Base-by-base conservation (phyloP, 2,329 filamentous ascomycete genomes). In the Coniella vitis region DNA sequence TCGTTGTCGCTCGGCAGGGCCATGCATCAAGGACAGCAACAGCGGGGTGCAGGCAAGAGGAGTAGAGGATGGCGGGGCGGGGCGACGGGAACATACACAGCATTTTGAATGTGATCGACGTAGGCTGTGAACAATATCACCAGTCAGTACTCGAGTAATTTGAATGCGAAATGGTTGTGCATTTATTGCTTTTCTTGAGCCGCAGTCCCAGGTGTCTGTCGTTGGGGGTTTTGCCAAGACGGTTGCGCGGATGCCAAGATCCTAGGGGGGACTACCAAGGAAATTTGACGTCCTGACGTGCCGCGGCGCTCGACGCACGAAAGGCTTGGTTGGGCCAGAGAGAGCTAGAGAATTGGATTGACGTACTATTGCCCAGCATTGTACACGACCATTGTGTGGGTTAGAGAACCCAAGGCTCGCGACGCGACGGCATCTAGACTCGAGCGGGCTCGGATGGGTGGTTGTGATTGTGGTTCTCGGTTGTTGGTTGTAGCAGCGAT, bases 91-190 rank as follows among this genome's bases (percentile, higher is more conserved):
- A 47, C 69, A 55, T 73, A 73, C 71, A 74, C 68, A 64, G 68
- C 69, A 71, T 74, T 74, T 68, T 67, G 67, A 65, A 74, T 67
- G 65, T 71, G 66, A 62, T 65, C 65, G 63, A 73, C 70, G 47
- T 49, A 52, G 65, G 71, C 71, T 73, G 61, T 58, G 51, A 62
- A 63, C 57, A 51, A 22, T 16, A 38, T n/a, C 22, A 61, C 64
- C 60, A 67, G 65, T 63, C 62, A 54, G 48, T 44, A 51, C n/a
- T 12, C 43, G 43, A 17, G 16, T 20, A 37, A n/a, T 17, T 13
- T 12, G 38, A 14, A 10, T 21, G 12, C n/a, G 5, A 29, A 7
- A 16, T 16, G 25, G 8, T 12, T 8, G 19, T 17, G 29, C 31
- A 13, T 19, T 45, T 29, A 29, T 41, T 40, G 38, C 22, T 40